phyloP scores from a whole-genome alignment of 2,329 filamentous ascomycete genomes.

The Ophidiomyces ophidiicola region DNA sequence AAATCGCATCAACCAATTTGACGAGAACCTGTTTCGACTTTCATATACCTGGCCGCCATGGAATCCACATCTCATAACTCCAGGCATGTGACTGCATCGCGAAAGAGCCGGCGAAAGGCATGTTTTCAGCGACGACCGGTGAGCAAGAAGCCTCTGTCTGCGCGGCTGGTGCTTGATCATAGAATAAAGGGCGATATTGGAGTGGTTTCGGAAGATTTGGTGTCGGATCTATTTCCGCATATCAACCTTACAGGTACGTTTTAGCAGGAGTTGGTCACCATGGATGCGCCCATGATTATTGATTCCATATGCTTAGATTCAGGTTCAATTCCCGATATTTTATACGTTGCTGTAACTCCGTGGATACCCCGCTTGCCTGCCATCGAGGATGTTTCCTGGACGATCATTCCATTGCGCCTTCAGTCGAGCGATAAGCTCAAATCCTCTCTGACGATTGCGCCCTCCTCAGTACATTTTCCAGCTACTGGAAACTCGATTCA shows the following conservation, averaged over 20 bases:
- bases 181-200: constrained; percentile 75
- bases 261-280: background rate
- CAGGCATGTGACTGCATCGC: constrained; percentile 6
- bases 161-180: constrained; percentile 72
- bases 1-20: background rate
- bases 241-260: constrained; percentile 40
- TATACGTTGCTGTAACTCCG: constrained; percentile 38
- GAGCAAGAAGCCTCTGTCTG: constrained; percentile 52
- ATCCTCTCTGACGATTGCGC: constrained; percentile 49
- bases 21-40: background rate
- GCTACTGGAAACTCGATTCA: constrained; percentile 63
- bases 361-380: constrained; percentile 31
- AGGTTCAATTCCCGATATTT: constrained; percentile 25
- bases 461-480: constrained; percentile 66
- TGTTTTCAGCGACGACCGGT: constrained; percentile 6
- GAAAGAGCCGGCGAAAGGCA: constrained; percentile 2
- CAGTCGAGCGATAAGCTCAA: constrained; percentile 33
- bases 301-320: too few species aligned
- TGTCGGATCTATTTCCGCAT: constrained; percentile 61
- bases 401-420: constrained; percentile 62
- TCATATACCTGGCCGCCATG: too few species aligned
- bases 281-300: too few species aligned
- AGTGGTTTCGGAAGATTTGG: constrained; percentile 74
- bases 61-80: too few species aligned
- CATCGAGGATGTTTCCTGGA: constrained; percentile 60